A percentile compares a stretch with the other conserved stretches of the same genome.
Conservation (phyloP, 495 filamentous ascomycete species). For the Tuber melanosporum region DNA sequence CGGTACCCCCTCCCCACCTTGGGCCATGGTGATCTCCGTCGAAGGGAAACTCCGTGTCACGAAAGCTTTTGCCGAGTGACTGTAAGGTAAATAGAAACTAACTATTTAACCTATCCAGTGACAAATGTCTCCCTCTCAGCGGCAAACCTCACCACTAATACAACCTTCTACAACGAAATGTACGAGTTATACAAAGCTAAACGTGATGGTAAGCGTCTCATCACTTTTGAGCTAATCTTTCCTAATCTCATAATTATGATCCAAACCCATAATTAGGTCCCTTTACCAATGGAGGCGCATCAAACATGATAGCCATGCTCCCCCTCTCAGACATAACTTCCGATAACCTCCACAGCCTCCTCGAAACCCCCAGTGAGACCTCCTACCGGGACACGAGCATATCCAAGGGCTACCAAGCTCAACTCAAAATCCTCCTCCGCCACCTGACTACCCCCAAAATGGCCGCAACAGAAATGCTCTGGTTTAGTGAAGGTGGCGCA, state of each 20-base stretch:
- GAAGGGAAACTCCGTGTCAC: not conserved
- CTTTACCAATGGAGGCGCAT: not conserved
- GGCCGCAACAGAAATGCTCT: not conserved
- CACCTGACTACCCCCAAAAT: not conserved
- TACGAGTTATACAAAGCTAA: slow-evolving; percentile 41
- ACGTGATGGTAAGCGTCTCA: slow-evolving; percentile 15
- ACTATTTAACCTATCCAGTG: slow-evolving; percentile 6
- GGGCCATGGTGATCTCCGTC: not conserved
- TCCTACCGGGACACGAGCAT: not conserved
- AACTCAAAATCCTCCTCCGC: not conserved
- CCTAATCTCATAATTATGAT: not conserved
- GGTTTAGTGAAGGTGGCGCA: not conserved
- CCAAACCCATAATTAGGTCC: not conserved
- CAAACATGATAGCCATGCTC: slow-evolving; percentile 6
- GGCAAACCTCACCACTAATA: slow-evolving; percentile 26
- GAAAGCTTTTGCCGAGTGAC: not conserved
- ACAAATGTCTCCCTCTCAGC: slow-evolving; percentile 25
- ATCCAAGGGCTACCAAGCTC: slow-evolving; percentile 3
- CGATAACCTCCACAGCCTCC: not conserved
- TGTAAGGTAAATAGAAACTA: not conserved
- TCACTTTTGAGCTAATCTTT: not conserved
- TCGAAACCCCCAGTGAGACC: not conserved
- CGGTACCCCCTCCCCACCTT: not conserved
- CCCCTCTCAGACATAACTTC: not conserved
- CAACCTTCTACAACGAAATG: slow-evolving; percentile 46